These are phyloP conservation scores for Dentipellis fragilis DNA, from an alignment of 768 basidiomycete species.

Conservation along the genomic window DNA sequence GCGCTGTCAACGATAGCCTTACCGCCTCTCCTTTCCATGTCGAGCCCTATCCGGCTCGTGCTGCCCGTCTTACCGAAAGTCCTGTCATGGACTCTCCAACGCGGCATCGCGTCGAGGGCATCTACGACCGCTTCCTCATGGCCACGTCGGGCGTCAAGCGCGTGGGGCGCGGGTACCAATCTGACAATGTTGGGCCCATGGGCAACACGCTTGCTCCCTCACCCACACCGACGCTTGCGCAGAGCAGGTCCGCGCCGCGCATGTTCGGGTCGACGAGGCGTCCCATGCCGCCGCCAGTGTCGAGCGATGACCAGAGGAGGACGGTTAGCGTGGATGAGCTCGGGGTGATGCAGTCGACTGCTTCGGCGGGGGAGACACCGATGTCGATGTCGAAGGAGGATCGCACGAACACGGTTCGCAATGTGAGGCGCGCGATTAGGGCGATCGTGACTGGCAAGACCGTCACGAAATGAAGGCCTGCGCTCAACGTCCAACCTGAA, in stretches of 20 bases:
- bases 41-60: slow-evolving; percentile 51
- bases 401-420: slow-evolving; percentile 36
- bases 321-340: slow-evolving; percentile 55
- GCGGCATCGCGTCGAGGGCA: slow-evolving; percentile 54
- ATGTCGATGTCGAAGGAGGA: slow-evolving; percentile 1
- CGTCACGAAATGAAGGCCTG: slow-evolving; percentile 24
- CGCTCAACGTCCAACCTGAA: not conserved
- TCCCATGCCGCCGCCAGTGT: slow-evolving; percentile 64
- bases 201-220: slow-evolving; percentile 22
- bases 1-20: slow-evolving; percentile 36
- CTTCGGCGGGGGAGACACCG: not conserved
- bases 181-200: slow-evolving; percentile 42
- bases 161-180: slow-evolving; percentile 74
- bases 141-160: slow-evolving; percentile 74
- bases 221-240: not conserved
- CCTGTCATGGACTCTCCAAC: slow-evolving; percentile 41
- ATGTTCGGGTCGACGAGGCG: slow-evolving; percentile 38
- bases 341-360: slow-evolving; percentile 31
- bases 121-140: slow-evolving; percentile 79
- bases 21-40: slow-evolving; percentile 54
- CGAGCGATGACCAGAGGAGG: slow-evolving; percentile 33
- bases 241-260: slow-evolving; percentile 4
- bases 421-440: slow-evolving; percentile 65
- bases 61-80: slow-evolving; percentile 23
- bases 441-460: slow-evolving; percentile 64